Percentiles rank a stretch among this genome's conserved stretches.
Conservation (phyloP, 208 protist genomes). For the Vickermania ingenoplastis region DNA sequence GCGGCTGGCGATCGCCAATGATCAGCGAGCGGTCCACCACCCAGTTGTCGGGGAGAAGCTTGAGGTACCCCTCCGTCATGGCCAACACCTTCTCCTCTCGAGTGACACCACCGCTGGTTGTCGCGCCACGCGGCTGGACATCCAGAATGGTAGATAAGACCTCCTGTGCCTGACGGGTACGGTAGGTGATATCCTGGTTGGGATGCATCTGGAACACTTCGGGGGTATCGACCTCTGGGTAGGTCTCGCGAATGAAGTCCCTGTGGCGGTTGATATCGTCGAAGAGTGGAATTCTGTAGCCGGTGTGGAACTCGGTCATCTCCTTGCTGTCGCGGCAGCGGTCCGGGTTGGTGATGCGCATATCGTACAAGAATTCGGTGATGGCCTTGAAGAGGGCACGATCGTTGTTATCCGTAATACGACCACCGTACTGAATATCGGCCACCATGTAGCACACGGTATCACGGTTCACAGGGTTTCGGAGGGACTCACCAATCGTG, state of each 20-base stretch:
- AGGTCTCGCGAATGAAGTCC: slow-evolving; percentile 91
- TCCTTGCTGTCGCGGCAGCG: slow-evolving; percentile 75
- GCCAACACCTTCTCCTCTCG: slow-evolving; percentile 90
- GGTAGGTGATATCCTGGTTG: slow-evolving; percentile 95
- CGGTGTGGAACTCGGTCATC: slow-evolving; percentile 75
- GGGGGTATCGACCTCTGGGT: slow-evolving; percentile 93
- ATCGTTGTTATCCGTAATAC: slow-evolving; percentile 98
- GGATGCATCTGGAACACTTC: slow-evolving; percentile 97
- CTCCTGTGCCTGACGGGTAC: slow-evolving; percentile 85
- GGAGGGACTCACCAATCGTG: slow-evolving; percentile 91
- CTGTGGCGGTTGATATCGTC: slow-evolving; percentile 91
- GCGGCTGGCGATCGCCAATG: slow-evolving; percentile 83
- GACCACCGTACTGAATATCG: slow-evolving; percentile 98
- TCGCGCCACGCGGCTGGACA: slow-evolving; percentile 92
- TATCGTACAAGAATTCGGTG: slow-evolving; percentile 91
- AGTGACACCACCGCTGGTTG: slow-evolving; percentile 76
- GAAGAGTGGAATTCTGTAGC: slow-evolving; percentile 86
- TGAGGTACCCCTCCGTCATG: slow-evolving; percentile 88
- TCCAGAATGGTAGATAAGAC: slow-evolving; percentile 94
- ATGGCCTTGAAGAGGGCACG: slow-evolving; percentile 96
- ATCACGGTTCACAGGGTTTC: slow-evolving; percentile 88
- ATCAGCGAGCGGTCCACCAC: slow-evolving; percentile 65
- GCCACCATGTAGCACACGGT: slow-evolving; percentile 97
- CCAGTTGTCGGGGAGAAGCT: slow-evolving; percentile 89
- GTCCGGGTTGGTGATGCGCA: slow-evolving; percentile 86